Evolutionary conservation across 345 rosid species (phyloP).

Genomic region (Citrus unshiu): DNA sequence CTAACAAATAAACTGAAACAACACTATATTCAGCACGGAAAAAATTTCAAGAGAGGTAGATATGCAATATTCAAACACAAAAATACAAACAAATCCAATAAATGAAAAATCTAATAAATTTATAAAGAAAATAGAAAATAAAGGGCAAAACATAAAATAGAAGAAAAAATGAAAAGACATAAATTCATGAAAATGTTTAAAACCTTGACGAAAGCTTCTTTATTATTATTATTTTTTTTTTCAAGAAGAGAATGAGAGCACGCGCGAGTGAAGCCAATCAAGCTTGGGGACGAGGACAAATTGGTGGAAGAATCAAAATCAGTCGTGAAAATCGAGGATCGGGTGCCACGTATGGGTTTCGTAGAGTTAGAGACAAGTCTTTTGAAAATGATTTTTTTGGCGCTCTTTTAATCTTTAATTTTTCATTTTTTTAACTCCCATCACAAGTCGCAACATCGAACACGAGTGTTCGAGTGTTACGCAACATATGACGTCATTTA

Average conservation of each 20-base stretch:
- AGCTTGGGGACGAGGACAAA: conserved; percentile 8
- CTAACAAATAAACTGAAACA: fast-evolving
- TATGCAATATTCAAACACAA: no score
- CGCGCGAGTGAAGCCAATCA: conserved; percentile 10
- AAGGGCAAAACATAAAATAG: no score
- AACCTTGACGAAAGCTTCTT: no score
- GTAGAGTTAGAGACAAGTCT: neutral
- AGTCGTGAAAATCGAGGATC: conserved; percentile 1
- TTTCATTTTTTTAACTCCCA: no score
- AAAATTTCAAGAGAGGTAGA: fast-evolving
- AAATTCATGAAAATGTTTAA: no score
- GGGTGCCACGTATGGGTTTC: conserved; percentile 12
- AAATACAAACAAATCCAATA: no score
- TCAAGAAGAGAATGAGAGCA: neutral
- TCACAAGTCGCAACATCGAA: neutral
- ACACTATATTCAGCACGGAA: fast-evolving
- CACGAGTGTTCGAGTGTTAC: conserved; percentile 4
- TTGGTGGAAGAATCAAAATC: neutral
- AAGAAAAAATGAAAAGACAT: no score
- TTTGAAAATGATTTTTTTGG: neutral
- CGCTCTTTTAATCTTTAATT: neutral
- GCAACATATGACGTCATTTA: conserved; percentile 23
- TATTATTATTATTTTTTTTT: no score
- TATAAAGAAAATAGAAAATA: no score
- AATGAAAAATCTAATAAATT: no score